These are phyloP conservation scores for Sporothrix brasiliensis DNA, from an alignment of 2,329 filamentous ascomycete species.

Conservation along the genomic window DNA sequence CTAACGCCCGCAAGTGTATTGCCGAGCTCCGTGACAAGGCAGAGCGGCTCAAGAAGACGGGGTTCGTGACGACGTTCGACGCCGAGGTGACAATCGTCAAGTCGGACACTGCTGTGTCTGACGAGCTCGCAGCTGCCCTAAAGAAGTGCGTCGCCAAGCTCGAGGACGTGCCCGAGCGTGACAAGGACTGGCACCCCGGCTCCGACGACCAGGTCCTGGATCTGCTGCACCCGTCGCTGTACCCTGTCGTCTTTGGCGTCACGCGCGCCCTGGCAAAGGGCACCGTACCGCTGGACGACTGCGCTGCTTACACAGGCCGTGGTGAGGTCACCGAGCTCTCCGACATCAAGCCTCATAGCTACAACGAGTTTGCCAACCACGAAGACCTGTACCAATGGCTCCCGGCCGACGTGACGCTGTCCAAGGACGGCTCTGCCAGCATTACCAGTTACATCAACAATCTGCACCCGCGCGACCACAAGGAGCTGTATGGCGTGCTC, in stretches of 20 bases:
- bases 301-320: constrained; percentile 36
- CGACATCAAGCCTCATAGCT: not conserved
- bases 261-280: constrained; percentile 42
- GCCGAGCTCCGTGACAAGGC: constrained; percentile 57
- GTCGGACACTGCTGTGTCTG: constrained; percentile 52
- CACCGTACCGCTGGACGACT: constrained; percentile 40
- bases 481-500: constrained; percentile 43
- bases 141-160: constrained; percentile 47
- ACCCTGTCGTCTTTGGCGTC: constrained; percentile 54
- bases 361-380: not conserved
- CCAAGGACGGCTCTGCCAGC: constrained; percentile 35
- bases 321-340: constrained; percentile 33
- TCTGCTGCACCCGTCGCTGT: constrained; percentile 63
- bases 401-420: constrained; percentile 45
- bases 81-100: constrained; percentile 51
- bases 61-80: constrained; percentile 52
- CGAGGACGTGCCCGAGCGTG: constrained; percentile 46
- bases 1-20: constrained; percentile 41
- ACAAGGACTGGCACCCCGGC: constrained; percentile 58
- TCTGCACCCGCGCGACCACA: constrained; percentile 45
- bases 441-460: constrained; percentile 54
- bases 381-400: constrained; percentile 42
- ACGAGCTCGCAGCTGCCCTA: constrained; percentile 42
- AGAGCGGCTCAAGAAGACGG: constrained; percentile 46
- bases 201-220: constrained; percentile 58